These are phyloP conservation scores for Chiua virens DNA, from an alignment of 768 basidiomycete genomes.

Conservation along the genomic window DNA sequence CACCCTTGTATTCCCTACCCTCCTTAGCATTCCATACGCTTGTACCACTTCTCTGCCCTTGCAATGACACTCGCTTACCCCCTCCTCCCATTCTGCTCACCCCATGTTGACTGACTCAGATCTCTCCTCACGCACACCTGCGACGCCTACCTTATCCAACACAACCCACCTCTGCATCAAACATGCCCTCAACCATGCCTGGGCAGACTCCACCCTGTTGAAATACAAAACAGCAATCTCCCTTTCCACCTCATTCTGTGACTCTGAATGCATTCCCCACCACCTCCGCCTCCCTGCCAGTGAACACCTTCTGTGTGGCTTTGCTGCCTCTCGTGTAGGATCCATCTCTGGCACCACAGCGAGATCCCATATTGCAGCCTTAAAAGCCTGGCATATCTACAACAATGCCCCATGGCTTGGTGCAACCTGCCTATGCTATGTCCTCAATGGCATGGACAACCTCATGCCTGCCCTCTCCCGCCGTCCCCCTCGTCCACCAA, in stretches of 20 bases:
- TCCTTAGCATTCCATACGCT: too few relatives aligned
- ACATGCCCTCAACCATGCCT: background rate
- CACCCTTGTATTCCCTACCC: conserved; percentile 21
- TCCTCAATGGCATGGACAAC: conserved; percentile 25
- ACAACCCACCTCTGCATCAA: too few relatives aligned
- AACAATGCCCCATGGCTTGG: conserved; percentile 27
- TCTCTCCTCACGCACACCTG: too few relatives aligned
- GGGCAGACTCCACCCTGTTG: conserved; percentile 5
- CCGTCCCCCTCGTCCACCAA: conserved; percentile 16
- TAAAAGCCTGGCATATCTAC: conserved; percentile 36
- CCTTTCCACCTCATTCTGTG: conserved; percentile 21
- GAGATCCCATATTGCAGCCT: background rate
- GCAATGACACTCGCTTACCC: background rate
- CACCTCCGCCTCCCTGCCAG: conserved; percentile 19
- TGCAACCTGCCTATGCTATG: conserved; percentile 15
- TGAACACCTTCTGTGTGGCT: conserved; percentile 30
- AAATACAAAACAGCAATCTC: background rate
- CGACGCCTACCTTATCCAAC: too few relatives aligned
- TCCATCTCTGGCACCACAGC: background rate
- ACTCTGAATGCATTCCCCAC: conserved; percentile 12
- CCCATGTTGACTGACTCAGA: too few relatives aligned
- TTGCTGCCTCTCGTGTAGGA: conserved; percentile 13
- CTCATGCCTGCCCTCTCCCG: conserved; percentile 17
- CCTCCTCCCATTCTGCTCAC: background rate
- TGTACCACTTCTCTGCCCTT: too few relatives aligned